Evolutionary conservation across 352 stramenopile genomes (phyloP), one percentile per base, ranked within the genome.

Genomic region (Phytophthora pseudosyringae): DNA sequence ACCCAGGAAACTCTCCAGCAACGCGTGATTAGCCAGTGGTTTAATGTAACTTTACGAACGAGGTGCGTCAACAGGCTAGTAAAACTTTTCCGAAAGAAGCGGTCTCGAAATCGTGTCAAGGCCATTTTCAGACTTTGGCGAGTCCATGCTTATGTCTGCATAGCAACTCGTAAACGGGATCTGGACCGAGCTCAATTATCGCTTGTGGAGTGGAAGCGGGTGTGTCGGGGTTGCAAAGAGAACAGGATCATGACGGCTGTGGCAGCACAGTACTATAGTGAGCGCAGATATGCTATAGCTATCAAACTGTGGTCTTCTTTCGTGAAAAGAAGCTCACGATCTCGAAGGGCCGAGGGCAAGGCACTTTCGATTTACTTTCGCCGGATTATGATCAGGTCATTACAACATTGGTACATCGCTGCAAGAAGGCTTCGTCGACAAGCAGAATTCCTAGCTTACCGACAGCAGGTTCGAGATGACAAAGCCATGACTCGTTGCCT

Each of bases 71-170:
- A 63, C 4, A 71, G 73, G 44, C 61, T 85, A 15, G 59, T 81
- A 16, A 78, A 73, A 36, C 59, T 85, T 9, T 85, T 81, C 33
- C 69, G 69, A 12, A 81, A 73, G 60, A 85, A 83, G n/a, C 52
- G 59, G 0, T 12, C 41, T 10, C 61, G 74, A 31, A 26, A 40
- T 9, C 48, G 16, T 1, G 16, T 70, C 9, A 59, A 55, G 8
- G 40, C 15, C 2, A 28, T 64, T 8, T 72, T 85, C 11, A 63
- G 48, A 9, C 38, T 61, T 15, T 65, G 76, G 18, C 32, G 48
- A 6, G 18, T 78, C 25, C 39, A 57, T 21, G 26, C 49, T 29
- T 51, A 58, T 16, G 40, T 62, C 10, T 52, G 26, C 9, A 45
- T 41, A 32, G 47, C 61, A 7, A 50, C 43, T 18, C 63, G 64